Conservation (phyloP, 2,329 filamentous ascomycete genomes). For the Neurospora sp. region DNA sequence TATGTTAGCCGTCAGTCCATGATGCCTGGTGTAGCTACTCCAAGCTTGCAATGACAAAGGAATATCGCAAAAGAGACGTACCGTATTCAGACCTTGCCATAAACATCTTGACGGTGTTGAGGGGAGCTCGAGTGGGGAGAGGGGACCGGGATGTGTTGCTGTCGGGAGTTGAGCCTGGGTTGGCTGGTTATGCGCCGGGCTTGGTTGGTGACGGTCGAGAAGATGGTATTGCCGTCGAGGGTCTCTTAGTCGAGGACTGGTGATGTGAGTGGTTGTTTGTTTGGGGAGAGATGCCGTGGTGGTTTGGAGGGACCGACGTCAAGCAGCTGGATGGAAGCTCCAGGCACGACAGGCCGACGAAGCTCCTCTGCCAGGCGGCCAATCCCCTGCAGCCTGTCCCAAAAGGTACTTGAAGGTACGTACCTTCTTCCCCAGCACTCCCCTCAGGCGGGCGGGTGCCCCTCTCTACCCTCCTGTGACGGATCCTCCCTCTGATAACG, state of each 20-base stretch:
- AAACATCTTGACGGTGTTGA: slow-evolving; percentile 69
- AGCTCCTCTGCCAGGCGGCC: slow-evolving; percentile 14
- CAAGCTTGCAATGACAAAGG: not conserved
- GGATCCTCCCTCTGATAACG: not conserved
- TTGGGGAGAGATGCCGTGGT: not conserved
- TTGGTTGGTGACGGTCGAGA: not conserved
- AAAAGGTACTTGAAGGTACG: slow-evolving; percentile 9
- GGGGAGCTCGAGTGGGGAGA: slow-evolving; percentile 1
- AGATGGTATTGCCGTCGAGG: slow-evolving; percentile 4
- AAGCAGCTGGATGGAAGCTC: slow-evolving; percentile 11
- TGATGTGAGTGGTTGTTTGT: slow-evolving; percentile 1
- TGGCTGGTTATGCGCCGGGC: slow-evolving; percentile 2
- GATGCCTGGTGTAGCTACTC: not conserved
- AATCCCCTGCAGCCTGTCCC: slow-evolving; percentile 12
- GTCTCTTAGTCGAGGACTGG: not conserved
- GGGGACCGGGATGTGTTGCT: not conserved
- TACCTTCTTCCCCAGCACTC: not conserved
- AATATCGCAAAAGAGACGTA: slow-evolving; percentile 36
- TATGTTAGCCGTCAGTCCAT: slow-evolving; percentile 24
- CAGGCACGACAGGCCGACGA: slow-evolving; percentile 19
- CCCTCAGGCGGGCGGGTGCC: not conserved
- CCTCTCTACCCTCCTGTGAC: not conserved
- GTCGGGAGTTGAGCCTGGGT: not conserved
- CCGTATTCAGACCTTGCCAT: slow-evolving; percentile 99
- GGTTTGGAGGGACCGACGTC: slow-evolving; percentile 3